A percentile compares a stretch with the other conserved stretches of the same genome.
Conservation (phyloP, 1,284 basidiomycete genomes). For the Malassezia furfur region DNA sequence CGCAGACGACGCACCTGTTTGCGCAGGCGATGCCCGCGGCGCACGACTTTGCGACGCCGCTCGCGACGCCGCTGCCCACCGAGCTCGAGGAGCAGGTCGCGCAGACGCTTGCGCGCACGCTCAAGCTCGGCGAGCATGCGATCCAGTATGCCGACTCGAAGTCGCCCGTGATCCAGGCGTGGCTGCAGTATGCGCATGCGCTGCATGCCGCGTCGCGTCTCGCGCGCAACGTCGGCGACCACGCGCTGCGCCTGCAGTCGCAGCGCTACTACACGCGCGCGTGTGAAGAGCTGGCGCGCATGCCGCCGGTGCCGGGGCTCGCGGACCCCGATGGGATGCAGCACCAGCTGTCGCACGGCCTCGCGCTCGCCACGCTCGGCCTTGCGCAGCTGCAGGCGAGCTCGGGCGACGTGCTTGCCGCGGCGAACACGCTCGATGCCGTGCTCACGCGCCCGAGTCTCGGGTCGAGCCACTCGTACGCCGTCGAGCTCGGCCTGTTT, state of each 20-base stretch:
- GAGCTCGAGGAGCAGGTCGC: constrained; percentile 21
- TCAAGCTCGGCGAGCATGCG: constrained; percentile 45
- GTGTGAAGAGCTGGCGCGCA: constrained; percentile 30
- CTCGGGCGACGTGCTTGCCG: constrained; percentile 31
- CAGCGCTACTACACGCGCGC: constrained; percentile 36
- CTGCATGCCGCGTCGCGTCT: constrained; percentile 34
- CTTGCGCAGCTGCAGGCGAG: constrained; percentile 40
- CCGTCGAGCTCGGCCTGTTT: constrained; percentile 34
- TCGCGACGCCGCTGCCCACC: constrained; percentile 8
- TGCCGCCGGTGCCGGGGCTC: constrained; percentile 9
- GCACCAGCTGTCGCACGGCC: constrained; percentile 23
- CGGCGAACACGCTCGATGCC: constrained; percentile 35
- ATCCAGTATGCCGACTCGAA: constrained; percentile 43
- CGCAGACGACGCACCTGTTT: constrained; percentile 24
- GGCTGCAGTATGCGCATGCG: constrained; percentile 37
- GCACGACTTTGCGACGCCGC: constrained; percentile 8
- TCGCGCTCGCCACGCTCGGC: constrained; percentile 39
- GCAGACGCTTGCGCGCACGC: constrained; percentile 29
- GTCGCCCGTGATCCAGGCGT: constrained; percentile 32
- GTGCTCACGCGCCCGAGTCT: constrained; percentile 24
- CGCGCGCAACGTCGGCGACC: constrained; percentile 25
- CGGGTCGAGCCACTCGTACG: constrained; percentile 21
- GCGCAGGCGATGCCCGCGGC: constrained; percentile 11
- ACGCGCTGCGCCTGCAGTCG: constrained; percentile 27
- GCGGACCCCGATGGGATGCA: not conserved